Evolutionary conservation across 2,329 filamentous ascomycete species (phyloP).

Genomic region (Talaromyces verruculosus): DNA sequence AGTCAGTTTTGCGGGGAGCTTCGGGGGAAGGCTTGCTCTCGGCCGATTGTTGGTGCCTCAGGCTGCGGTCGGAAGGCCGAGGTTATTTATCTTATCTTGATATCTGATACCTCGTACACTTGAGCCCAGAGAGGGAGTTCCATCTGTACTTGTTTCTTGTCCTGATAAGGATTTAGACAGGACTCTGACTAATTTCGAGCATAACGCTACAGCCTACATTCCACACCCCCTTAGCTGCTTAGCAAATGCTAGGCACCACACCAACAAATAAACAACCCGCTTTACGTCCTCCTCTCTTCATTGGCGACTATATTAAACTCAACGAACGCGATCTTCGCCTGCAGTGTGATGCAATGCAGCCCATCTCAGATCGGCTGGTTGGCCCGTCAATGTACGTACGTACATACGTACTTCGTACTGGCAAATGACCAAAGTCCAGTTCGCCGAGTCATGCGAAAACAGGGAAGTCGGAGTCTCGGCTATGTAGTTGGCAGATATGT

Average conservation of each 20-base stretch:
- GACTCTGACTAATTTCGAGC: background rate
- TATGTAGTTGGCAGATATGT: background rate
- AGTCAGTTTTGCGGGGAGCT: constrained; percentile 4
- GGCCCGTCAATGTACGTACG: background rate
- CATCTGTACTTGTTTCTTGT: background rate
- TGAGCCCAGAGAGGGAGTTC: background rate
- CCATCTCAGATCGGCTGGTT: constrained; percentile 12
- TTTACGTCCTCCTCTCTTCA: background rate
- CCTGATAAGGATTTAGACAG: background rate
- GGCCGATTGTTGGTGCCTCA: constrained; percentile 14
- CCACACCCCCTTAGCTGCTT: background rate
- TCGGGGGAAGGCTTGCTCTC: constrained; percentile 7
- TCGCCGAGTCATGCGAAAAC: background rate
- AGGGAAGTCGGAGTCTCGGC: background rate
- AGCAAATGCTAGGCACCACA: background rate
- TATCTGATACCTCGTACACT: background rate
- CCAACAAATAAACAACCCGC: background rate
- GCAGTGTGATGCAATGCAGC: constrained; percentile 12
- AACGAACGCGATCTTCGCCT: background rate
- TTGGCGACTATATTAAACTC: background rate
- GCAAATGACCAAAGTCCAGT: background rate
- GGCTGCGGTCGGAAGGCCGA: background rate
- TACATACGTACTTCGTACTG: background rate
- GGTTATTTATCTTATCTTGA: background rate
- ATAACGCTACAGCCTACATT: background rate